Percentiles rank a stretch among this genome's conserved stretches.
Evolutionary conservation across 2,329 filamentous ascomycete species (phyloP).

Genomic region (Aspergillus ustus): DNA sequence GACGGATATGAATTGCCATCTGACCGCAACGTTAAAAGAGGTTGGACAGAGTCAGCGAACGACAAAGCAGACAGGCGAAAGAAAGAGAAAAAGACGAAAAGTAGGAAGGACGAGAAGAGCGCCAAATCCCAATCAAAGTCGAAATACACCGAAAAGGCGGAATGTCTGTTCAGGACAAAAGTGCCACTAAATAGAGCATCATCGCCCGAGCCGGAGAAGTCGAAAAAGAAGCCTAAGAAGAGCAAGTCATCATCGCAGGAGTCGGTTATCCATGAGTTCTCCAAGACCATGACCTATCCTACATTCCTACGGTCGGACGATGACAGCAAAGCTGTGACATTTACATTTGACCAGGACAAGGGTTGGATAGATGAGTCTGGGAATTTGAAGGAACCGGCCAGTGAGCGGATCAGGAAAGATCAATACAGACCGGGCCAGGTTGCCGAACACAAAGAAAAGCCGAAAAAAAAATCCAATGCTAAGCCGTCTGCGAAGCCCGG

Average conservation of each 20-base stretch:
- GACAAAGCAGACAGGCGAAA: conserved; percentile 49
- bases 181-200: conserved; percentile 64
- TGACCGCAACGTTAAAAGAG: conserved; percentile 81
- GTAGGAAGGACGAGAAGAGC: conserved; percentile 58
- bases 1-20: conserved; percentile 73
- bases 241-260: conserved; percentile 66
- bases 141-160: conserved; percentile 78
- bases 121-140: conserved; percentile 66
- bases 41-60: conserved; percentile 75
- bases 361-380: conserved; percentile 87
- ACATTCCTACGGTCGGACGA: conserved; percentile 72
- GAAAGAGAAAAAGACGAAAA: conserved; percentile 55
- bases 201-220: conserved; percentile 36
- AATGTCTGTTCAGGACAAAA: conserved; percentile 83
- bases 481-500: conserved; percentile 17
- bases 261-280: conserved; percentile 84
- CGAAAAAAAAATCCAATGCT: conserved; percentile 23
- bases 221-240: conserved; percentile 60
- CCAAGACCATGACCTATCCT: conserved; percentile 80
- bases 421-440: conserved; percentile 37
- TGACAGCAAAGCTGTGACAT: conserved; percentile 53
- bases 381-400: conserved; percentile 62
- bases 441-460: conserved; percentile 37
- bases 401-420: conserved; percentile 34
- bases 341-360: conserved; percentile 77